Evolutionary conservation across 2,329 filamentous ascomycete genomes (phyloP).

Genomic region (Pseudopithomyces maydicus): DNA sequence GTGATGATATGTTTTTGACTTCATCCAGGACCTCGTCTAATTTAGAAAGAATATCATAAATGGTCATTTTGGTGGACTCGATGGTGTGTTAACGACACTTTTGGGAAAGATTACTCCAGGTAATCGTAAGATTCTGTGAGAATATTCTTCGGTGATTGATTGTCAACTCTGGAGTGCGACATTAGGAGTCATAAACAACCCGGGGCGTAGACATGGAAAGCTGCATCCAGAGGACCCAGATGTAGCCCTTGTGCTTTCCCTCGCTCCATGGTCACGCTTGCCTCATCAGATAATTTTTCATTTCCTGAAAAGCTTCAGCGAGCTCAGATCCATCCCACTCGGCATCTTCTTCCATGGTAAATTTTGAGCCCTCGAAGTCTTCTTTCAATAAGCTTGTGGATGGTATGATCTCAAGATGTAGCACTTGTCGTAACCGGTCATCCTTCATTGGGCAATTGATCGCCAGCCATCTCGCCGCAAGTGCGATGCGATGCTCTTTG

Average conservation of each 20-base stretch:
- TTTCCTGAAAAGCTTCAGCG: not conserved
- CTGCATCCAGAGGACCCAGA: too few species aligned
- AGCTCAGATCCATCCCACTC: slow-evolving; percentile 32
- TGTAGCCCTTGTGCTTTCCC: too few species aligned
- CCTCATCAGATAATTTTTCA: slow-evolving; percentile 20
- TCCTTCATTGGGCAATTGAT: slow-evolving; percentile 24
- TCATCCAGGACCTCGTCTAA: not conserved
- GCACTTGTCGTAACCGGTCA: slow-evolving; percentile 25
- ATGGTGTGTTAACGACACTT: not conserved
- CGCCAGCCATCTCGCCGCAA: slow-evolving; percentile 33
- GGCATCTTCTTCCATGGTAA: slow-evolving; percentile 24
- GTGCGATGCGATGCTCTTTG: slow-evolving; percentile 29
- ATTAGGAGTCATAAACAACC: too few species aligned
- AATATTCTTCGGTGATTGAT: too few species aligned
- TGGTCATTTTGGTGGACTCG: not conserved
- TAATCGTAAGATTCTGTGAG: too few species aligned
- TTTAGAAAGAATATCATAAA: not conserved
- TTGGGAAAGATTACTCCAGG: too few species aligned
- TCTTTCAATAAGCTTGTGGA: slow-evolving; percentile 14
- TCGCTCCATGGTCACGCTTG: slow-evolving; percentile 2
- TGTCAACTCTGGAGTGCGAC: too few species aligned
- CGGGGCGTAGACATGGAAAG: too few species aligned
- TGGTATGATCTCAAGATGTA: slow-evolving; percentile 33
- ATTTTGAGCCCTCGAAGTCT: slow-evolving; percentile 27
- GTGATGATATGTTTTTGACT: not conserved